These are phyloP conservation scores for Geosmithia morbida DNA, from an alignment of 2,329 filamentous ascomycete genomes.

Conservation along the genomic window DNA sequence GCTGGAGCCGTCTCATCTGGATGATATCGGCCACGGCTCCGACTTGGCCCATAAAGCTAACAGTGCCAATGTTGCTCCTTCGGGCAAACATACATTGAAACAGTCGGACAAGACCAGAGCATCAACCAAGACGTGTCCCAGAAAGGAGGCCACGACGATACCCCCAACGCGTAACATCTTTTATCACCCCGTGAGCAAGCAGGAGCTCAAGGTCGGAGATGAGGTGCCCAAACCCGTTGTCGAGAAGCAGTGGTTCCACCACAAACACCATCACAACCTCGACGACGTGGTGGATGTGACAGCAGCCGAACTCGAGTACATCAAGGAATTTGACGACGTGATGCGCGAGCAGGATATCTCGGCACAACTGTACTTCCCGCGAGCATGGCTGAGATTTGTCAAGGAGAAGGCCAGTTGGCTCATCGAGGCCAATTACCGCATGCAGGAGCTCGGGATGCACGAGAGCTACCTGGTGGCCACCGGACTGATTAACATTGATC, in stretches of 20 bases:
- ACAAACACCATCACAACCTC: slow-evolving; percentile 43
- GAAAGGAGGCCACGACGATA: slow-evolving; percentile 20
- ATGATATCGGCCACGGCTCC: slow-evolving; percentile 13
- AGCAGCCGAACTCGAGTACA: slow-evolving; percentile 39
- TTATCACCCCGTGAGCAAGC: slow-evolving; percentile 43
- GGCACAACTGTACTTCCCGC: slow-evolving; percentile 35
- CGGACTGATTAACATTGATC: slow-evolving; percentile 28
- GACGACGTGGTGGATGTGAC: slow-evolving; percentile 42
- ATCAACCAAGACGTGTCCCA: not conserved
- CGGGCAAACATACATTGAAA: not conserved
- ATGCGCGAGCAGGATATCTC: slow-evolving; percentile 35
- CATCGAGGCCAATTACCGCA: slow-evolving; percentile 27
- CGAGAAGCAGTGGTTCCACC: slow-evolving; percentile 39
- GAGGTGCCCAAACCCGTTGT: slow-evolving; percentile 26
- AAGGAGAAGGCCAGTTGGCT: slow-evolving; percentile 36
- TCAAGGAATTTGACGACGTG: slow-evolving; percentile 43
- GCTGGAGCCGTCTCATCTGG: slow-evolving; percentile 27
- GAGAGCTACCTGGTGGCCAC: slow-evolving; percentile 33
- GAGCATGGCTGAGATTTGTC: slow-evolving; percentile 36
- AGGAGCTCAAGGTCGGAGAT: slow-evolving; percentile 31
- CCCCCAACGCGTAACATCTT: slow-evolving; percentile 36
- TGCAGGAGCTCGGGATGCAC: slow-evolving; percentile 41
- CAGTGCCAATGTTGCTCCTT: not conserved
- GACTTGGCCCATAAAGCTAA: slow-evolving; percentile 5
- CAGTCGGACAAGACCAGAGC: not conserved